Percentiles rank a stretch among this genome's conserved stretches.
phyloP scores from a whole-genome alignment of 2,329 filamentous ascomycete genomes.

The Pestalotiopsis sp. region DNA sequence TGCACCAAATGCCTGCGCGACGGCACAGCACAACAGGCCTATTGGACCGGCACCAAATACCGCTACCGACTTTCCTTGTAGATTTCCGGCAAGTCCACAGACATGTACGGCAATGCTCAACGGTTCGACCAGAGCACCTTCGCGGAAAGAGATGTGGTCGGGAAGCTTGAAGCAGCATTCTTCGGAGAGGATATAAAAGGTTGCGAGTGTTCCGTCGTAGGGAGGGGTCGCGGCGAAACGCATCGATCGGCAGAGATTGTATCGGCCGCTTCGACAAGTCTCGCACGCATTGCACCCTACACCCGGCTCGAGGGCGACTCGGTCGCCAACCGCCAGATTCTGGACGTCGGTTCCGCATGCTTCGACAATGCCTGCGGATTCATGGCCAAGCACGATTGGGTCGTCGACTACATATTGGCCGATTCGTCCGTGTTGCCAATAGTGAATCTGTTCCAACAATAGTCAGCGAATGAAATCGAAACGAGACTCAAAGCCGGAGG shows the following conservation, averaged over 20 bases:
- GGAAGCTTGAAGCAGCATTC: conserved; percentile 96
- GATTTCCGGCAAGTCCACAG: conserved; percentile 69
- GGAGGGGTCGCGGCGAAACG: conserved; percentile 90
- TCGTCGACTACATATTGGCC: conserved; percentile 81
- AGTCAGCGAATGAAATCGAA: too few species aligned
- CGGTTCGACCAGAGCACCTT: conserved; percentile 89
- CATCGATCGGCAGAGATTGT: conserved; percentile 91
- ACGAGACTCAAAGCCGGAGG: too few species aligned
- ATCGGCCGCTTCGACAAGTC: conserved; percentile 77
- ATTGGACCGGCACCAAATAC: conserved; percentile 88
- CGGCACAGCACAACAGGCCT: conserved; percentile 82
- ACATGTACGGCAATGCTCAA: conserved; percentile 86
- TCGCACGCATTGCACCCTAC: conserved; percentile 79
- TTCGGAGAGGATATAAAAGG: conserved; percentile 79
- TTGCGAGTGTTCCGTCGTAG: conserved; percentile 83
- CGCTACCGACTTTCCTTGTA: conserved; percentile 74
- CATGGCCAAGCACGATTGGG: conserved; percentile 74
- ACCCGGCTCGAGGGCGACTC: conserved; percentile 90
- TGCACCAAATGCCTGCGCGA: conserved; percentile 84
- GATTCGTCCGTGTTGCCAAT: conserved; percentile 85
- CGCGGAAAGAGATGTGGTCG: conserved; percentile 71
- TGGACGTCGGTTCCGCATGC: conserved; percentile 65
- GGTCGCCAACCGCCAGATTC: conserved; percentile 70
- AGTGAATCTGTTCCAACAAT: conserved; percentile 47
- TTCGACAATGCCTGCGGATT: conserved; percentile 76